These are phyloP conservation scores for Pichia membranifaciens DNA, from an alignment of 805 yeast species.

Conservation along the genomic window DNA sequence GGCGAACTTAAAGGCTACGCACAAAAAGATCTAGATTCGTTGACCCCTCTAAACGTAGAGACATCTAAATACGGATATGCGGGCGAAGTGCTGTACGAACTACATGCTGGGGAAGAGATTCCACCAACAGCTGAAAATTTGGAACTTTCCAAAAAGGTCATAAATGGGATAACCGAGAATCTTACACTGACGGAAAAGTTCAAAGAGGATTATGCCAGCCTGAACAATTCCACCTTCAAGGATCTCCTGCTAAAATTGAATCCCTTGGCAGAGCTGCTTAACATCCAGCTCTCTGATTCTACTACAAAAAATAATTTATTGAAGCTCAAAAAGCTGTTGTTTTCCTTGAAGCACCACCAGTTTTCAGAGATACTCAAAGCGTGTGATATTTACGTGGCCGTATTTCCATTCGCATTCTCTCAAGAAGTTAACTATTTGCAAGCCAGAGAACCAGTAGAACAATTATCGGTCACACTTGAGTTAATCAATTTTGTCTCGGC, in stretches of 20 bases:
- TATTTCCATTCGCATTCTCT: constrained; percentile 28
- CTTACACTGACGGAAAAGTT: not conserved
- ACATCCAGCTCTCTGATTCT: constrained; percentile 41
- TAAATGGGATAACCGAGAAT: constrained; percentile 31
- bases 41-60: not conserved
- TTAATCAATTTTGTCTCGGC: constrained; percentile 21
- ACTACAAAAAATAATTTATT: constrained; percentile 26
- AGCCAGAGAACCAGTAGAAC: constrained; percentile 9
- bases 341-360: constrained; percentile 1
- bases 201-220: not conserved
- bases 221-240: not conserved
- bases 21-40: constrained; percentile 11
- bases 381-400: constrained; percentile 24
- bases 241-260: constrained; percentile 41
- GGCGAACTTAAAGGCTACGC: constrained; percentile 5
- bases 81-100: constrained; percentile 2
- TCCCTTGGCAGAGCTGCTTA: constrained; percentile 56
- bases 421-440: constrained; percentile 20
- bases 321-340: constrained; percentile 18
- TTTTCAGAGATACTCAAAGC: not conserved
- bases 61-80: not conserved
- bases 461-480: constrained; percentile 12
- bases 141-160: constrained; percentile 16
- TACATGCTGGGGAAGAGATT: not conserved
- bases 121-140: not conserved